Base-by-base conservation (phyloP, 331 rosid species). In the Erythrophleum ivorense region DNA sequence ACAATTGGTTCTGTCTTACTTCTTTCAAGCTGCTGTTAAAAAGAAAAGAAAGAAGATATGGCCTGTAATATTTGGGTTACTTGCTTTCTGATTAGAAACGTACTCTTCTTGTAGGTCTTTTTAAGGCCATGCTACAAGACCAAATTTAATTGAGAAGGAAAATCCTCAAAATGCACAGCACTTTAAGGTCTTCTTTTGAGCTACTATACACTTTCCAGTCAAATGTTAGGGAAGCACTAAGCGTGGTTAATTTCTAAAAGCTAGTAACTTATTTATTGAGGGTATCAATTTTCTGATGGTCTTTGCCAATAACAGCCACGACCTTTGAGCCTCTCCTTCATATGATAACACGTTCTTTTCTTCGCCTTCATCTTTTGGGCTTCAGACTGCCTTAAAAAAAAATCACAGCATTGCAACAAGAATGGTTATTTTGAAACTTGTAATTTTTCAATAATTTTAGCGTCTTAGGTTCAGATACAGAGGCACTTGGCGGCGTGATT, bases 1-100 rank as follows among this genome's bases (percentile, higher is more conserved):
- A 73, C 4, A 29, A 5, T 12, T 49, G 53, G 41, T 65, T 84
- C 62, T 80, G 19, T 77, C 64, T 49, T 48, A 63, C 63, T 63
- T 63, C 75, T 75, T 54, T 8, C 15, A 79, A 48, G 52, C n/a
- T 29, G 19, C 69, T 62, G 53, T 0, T 4, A 36, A 3, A 10
- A 6, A 54, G 29, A 24, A 24, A 24, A 24, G 29, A 15, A 40
- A 83, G 52, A 70, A 6, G 59, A 71, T 76, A 2, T 75, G 11
- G 59, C 31, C 24, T 69, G 75, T 69, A 49, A 49, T 52, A 31
- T 75, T 81, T 71, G 29, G 15, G 29, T 24, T 24, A 24, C 29
- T 24, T 24, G 29, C 29, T 24, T 24, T 19, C 63, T 57, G 10
- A 8, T 57, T 59, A 24, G 29, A 34, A 19, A 8, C 8, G 6